Base-by-base conservation (phyloP, 768 basidiomycete species). In the Collybiopsis confluens region DNA sequence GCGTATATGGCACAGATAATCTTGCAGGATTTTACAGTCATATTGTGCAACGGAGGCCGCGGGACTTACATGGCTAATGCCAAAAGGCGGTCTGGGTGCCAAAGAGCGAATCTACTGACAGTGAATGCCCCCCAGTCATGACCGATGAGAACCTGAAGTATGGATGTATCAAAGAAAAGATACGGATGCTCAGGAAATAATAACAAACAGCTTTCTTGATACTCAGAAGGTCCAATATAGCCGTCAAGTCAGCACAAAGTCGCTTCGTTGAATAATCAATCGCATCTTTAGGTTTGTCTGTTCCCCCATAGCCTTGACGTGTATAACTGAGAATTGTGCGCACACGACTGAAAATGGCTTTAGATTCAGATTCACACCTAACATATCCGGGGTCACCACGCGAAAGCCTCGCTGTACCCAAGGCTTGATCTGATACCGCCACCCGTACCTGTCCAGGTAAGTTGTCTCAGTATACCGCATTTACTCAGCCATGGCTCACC, bases 111-210 rank as follows among this genome's bases (percentile, higher is more conserved):
- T 20, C 89, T 74, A 40, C 75, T 77, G 1, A 76, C 86, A 11
- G 73, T 79, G 56, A 72, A 79, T 2, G 86, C 71, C 4, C 90
- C 90, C 90, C 90, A 92, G 61, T 92, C 90, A 60, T 92, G 90
- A 0, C 88, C 90, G 54, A 90, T 73, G 53, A 90, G 68, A 10
- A 88, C 74, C 85, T 76, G 53, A 0, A 11, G n/a, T 9, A 20
- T 8, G 18, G n/a, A 6, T 51, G 24, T 30, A 35, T 13, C 24
- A 36, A 23, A 35, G 10, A 27, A 33, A 2, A 44, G 16, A 11
- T 5, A 42, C 16, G 15, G 35, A 26, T 42, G 2, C 23, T 2
- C 49, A 45, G 11, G 37, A 36, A 38, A 26, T n/a, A n/a, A n/a
- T n/a, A 1, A 73, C 83, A 56, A 60, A 88, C 86, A 30, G 81